Evolutionary conservation across 2,329 filamentous ascomycete genomes (phyloP).

Genomic region (Dryadomyces quercus-mongolicae): DNA sequence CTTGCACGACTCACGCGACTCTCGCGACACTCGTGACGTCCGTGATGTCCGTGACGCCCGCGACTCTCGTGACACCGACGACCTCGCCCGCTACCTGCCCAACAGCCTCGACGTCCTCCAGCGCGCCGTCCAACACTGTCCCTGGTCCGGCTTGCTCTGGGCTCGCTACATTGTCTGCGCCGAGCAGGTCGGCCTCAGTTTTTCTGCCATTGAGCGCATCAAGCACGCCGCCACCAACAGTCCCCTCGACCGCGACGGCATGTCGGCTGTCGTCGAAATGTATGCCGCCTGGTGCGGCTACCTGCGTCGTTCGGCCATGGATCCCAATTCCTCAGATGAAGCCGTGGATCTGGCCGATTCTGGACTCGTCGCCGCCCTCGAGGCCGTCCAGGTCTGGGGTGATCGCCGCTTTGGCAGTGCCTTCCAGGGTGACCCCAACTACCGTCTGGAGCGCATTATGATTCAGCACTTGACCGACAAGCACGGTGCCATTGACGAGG

Average conservation of each 20-base stretch:
- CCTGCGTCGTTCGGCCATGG: slow-evolving; percentile 73
- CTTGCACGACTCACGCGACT: neutral
- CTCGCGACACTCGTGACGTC: slow-evolving; percentile 12
- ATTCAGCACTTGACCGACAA: slow-evolving; percentile 86
- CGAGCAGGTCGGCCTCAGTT: slow-evolving; percentile 65
- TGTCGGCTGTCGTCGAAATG: slow-evolving; percentile 81
- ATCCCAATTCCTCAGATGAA: slow-evolving; percentile 61
- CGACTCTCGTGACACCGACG: slow-evolving; percentile 18
- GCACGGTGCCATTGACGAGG: slow-evolving; percentile 63
- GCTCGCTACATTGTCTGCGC: slow-evolving; percentile 76
- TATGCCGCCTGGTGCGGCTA: slow-evolving; percentile 93
- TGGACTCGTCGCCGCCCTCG: slow-evolving; percentile 72
- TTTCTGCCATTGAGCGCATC: slow-evolving; percentile 72
- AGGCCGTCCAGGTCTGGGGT: slow-evolving; percentile 72
- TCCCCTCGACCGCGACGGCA: slow-evolving; percentile 71
- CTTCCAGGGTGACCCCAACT: slow-evolving; percentile 79
- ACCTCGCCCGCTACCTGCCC: slow-evolving; percentile 24
- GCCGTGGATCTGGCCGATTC: slow-evolving; percentile 83
- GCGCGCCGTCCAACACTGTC: slow-evolving; percentile 78
- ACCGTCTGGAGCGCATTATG: slow-evolving; percentile 79
- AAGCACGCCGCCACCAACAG: slow-evolving; percentile 88
- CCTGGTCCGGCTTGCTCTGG: slow-evolving; percentile 88
- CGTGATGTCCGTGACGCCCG: neutral
- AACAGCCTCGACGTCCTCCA: slow-evolving; percentile 60
- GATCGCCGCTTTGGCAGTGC: slow-evolving; percentile 60